A percentile compares a stretch with the other conserved stretches of the same genome.
phyloP scores from a whole-genome alignment of 257 asterid species.

The Petrea volubilis region DNA sequence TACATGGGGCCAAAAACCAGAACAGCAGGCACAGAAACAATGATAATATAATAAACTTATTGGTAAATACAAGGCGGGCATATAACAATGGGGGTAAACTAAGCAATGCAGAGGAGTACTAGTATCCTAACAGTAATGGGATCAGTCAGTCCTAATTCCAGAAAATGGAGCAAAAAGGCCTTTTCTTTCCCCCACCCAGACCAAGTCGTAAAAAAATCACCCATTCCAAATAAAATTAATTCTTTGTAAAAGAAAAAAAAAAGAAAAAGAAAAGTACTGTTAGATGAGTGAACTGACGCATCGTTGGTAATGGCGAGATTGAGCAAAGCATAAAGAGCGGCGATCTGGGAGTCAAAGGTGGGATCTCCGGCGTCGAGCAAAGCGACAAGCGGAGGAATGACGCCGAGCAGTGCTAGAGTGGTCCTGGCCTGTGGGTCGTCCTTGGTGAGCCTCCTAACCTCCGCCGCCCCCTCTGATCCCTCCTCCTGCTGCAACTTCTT shows the following conservation, averaged over 20 bases:
- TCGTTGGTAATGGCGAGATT: slow-evolving; percentile 76
- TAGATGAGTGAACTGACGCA: slow-evolving; percentile 36
- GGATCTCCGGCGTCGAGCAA: slow-evolving; percentile 59
- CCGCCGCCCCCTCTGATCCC: slow-evolving; percentile 69
- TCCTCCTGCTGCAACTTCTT: slow-evolving; percentile 31
- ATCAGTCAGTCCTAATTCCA: too few relatives aligned
- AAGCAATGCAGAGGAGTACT: not conserved
- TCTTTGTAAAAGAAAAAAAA: not conserved
- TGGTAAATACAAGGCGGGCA: not conserved
- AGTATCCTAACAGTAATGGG: not conserved
- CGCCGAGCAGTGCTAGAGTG: slow-evolving; percentile 77
- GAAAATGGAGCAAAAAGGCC: too few relatives aligned
- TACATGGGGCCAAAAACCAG: not conserved
- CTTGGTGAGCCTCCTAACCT: slow-evolving; percentile 68
- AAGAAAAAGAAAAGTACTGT: not conserved
- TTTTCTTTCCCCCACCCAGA: too few relatives aligned
- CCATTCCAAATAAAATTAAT: not conserved
- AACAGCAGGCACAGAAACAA: not conserved
- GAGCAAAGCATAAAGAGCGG: slow-evolving; percentile 82
- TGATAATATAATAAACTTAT: not conserved
- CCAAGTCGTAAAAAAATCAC: not conserved
- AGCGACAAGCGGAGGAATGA: slow-evolving; percentile 81
- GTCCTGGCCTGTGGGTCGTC: slow-evolving; percentile 64
- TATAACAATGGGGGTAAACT: not conserved
- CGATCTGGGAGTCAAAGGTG: slow-evolving; percentile 46